phyloP scores from a whole-genome alignment of 495 filamentous ascomycete species.

The Penicillium canariense region DNA sequence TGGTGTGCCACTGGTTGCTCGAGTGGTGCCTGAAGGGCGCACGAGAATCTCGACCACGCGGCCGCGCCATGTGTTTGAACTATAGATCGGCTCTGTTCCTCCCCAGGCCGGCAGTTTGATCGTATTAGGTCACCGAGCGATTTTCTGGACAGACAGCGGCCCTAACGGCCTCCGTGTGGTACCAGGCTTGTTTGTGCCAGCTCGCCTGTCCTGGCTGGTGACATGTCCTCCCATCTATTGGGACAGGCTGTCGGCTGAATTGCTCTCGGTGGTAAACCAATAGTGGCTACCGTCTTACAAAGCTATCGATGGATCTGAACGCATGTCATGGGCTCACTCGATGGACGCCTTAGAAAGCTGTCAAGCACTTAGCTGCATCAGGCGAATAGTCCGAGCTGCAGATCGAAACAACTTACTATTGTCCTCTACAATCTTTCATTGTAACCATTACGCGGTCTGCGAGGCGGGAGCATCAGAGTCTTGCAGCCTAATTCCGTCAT shows the following conservation, averaged over 20 bases:
- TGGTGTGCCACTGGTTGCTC: not conserved
- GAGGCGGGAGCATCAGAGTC: not conserved
- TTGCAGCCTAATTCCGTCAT: not conserved
- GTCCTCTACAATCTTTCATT: not conserved
- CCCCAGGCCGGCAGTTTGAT: not conserved
- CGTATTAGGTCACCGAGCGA: not conserved
- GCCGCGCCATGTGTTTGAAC: not conserved
- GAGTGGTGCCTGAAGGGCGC: conserved; percentile 2
- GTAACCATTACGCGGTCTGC: not conserved
- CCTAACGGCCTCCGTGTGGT: not conserved
- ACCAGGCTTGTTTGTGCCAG: not conserved
- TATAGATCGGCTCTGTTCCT: not conserved
- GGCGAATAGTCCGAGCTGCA: conserved; percentile 6
- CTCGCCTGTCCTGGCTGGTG: not conserved
- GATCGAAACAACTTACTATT: not conserved
- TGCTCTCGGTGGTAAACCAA: not conserved
- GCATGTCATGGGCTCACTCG: conserved; percentile 1
- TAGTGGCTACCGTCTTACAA: not conserved
- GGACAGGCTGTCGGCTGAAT: not conserved
- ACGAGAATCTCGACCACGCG: not conserved
- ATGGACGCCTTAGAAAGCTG: not conserved
- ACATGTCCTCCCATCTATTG: not conserved
- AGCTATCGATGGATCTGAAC: not conserved
- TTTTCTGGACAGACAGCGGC: not conserved
- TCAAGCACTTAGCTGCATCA: not conserved